These are phyloP conservation scores for Neurospora sp. DNA, from an alignment of 495 filamentous ascomycete genomes.

Conservation along the genomic window DNA sequence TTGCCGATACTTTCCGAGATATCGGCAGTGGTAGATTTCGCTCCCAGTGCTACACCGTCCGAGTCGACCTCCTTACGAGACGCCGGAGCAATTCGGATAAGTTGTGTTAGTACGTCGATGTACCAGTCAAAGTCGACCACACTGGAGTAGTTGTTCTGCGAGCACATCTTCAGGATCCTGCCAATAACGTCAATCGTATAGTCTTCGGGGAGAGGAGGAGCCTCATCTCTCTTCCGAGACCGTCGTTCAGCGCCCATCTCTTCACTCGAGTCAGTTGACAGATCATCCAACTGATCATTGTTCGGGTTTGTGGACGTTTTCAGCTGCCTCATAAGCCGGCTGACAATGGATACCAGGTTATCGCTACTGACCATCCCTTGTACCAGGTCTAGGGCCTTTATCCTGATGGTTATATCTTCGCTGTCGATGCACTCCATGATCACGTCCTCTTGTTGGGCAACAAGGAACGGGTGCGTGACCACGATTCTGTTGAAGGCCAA, in stretches of 20 bases:
- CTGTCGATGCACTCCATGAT: constrained; percentile 95
- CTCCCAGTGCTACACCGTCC: constrained; percentile 30
- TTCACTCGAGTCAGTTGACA: constrained; percentile 46
- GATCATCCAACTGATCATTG: constrained; percentile 24
- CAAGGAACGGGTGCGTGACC: constrained; percentile 73
- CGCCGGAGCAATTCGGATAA: constrained; percentile 60
- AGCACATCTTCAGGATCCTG: constrained; percentile 81
- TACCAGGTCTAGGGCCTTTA: constrained; percentile 83
- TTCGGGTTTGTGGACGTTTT: constrained; percentile 37
- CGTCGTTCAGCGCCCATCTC: constrained; percentile 42
- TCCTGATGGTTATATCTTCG: constrained; percentile 87
- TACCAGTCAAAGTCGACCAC: constrained; percentile 95
- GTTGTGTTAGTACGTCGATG: constrained; percentile 69
- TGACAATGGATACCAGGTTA: constrained; percentile 72
- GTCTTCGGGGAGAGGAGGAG: constrained; percentile 58
- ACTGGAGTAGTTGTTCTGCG: constrained; percentile 76
- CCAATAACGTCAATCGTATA: constrained; percentile 72
- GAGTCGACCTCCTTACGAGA: constrained; percentile 25
- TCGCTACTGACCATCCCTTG: constrained; percentile 84
- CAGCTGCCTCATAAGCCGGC: constrained; percentile 77
- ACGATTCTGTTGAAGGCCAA: constrained; percentile 93
- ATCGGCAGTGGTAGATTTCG: constrained; percentile 23
- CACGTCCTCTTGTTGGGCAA: constrained; percentile 85
- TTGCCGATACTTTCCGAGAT: constrained; percentile 65
- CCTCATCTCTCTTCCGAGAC: constrained; percentile 23